Evolutionary conservation across 192 early-diverging fungal species (phyloP).

Genomic region (Paraglomus brasilianum): DNA sequence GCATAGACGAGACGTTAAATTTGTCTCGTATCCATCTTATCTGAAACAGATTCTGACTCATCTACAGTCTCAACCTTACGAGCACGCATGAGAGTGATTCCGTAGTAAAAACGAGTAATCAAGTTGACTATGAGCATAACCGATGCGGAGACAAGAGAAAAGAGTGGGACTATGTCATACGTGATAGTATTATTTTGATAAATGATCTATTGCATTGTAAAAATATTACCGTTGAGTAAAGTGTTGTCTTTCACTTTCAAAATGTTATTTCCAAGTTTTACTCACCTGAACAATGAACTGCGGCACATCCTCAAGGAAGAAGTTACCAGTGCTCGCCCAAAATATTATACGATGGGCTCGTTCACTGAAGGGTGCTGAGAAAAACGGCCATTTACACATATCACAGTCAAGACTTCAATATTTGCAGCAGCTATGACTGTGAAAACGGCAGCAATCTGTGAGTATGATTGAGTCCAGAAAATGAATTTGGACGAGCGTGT

Average conservation of each 20-base stretch:
- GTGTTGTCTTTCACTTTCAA: too few species aligned
- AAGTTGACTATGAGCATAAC: too few species aligned
- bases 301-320: slow-evolving; percentile 18
- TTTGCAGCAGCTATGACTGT: not conserved
- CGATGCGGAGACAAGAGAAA: not conserved
- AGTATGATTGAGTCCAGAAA: not conserved
- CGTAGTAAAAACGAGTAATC: not conserved
- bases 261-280: too few species aligned
- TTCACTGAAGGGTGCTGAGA: not conserved
- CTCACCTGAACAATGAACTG: slow-evolving; percentile 20
- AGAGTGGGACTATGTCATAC: slow-evolving; percentile 15
- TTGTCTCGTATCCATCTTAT: too few species aligned
- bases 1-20: too few species aligned
- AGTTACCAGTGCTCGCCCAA: not conserved
- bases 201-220: not conserved
- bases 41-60: not conserved
- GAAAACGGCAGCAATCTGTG: not conserved
- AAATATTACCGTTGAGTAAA: too few species aligned
- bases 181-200: not conserved
- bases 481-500: not conserved
- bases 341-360: not conserved
- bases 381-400: not conserved
- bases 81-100: not conserved
- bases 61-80: not conserved
- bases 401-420: not conserved